phyloP scores from a whole-genome alignment of 202 grass and related monocot genomes.

The Zizania palustris region DNA sequence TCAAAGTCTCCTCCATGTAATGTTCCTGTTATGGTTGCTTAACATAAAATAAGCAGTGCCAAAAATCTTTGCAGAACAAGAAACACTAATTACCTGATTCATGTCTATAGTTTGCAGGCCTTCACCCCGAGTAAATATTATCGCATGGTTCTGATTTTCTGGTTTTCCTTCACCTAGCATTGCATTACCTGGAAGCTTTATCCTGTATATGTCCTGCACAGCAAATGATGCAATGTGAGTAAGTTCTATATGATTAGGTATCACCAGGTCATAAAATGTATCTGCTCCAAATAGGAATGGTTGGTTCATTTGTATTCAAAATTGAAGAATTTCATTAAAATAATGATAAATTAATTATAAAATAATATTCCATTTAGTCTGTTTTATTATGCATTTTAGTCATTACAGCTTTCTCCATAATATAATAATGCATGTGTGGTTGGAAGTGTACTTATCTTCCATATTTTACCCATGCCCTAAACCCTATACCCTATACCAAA shows the following conservation, averaged over 20 bases:
- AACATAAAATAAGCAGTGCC: slow-evolving; percentile 1
- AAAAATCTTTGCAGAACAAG: slow-evolving; percentile 17
- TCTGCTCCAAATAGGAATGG: slow-evolving; percentile 10
- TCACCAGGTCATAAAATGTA: background rate
- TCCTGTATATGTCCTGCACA: slow-evolving; percentile 88
- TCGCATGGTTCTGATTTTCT: slow-evolving; percentile 99
- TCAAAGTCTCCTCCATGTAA: slow-evolving; percentile 95
- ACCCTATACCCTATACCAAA: too few species aligned
- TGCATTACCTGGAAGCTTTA: slow-evolving; percentile 94
- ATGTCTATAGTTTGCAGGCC: slow-evolving; percentile 97
- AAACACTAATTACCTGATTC: slow-evolving; percentile 78
- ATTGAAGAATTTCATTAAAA: slow-evolving; percentile 15
- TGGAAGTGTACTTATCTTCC: too few species aligned
- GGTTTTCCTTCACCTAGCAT: slow-evolving; percentile 96
- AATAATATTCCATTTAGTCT: background rate
- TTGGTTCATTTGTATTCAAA: slow-evolving; percentile 10
- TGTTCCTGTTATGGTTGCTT: slow-evolving; percentile 62
- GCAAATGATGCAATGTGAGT: slow-evolving; percentile 39
- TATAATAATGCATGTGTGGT: background rate
- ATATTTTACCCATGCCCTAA: too few species aligned
- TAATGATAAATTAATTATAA: slow-evolving; percentile 8
- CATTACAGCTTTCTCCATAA: background rate
- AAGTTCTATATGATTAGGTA: slow-evolving; percentile 24
- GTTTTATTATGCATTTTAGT: background rate
- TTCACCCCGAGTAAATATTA: slow-evolving; percentile 96